Base-by-base conservation (phyloP, 108 stramenopile species). In the Discostella stelligeroides region DNA sequence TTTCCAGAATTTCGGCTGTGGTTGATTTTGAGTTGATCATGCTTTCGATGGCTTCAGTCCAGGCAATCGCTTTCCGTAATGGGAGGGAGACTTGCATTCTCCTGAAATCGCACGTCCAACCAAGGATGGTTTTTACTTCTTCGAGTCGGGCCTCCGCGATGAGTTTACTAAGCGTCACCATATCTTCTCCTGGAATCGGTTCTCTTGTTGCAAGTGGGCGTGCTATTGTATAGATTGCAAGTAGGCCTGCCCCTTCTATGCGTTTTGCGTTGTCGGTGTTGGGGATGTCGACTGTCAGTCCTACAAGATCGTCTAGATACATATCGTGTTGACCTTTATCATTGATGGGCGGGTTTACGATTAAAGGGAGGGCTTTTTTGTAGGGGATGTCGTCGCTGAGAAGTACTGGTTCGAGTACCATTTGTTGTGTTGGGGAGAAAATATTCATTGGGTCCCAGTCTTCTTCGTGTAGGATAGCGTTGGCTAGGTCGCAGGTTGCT, bases 1-100 rank as follows among this genome's bases (percentile, higher is more conserved):
- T 25, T 41, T 61, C 60, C 17, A 61, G 39, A 18, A 42, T 20
- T 61, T 61, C 43, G 21, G 60, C 60, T 1, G 38, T 41, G 1
- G 60, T 34, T 8, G 24, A n/a, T n/a, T n/a, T n/a, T n/a, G n/a
- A n/a, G n/a, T n/a, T n/a, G n/a, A n/a, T n/a, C n/a, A n/a, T n/a
- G n/a, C n/a, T n/a, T n/a, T n/a, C n/a, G n/a, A n/a, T n/a, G n/a
- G n/a, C n/a, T n/a, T n/a, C n/a, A n/a, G n/a, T n/a, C n/a, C n/a
- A n/a, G n/a, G n/a, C n/a, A n/a, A n/a, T n/a, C n/a, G n/a, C n/a
- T n/a, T n/a, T n/a, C n/a, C n/a, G n/a, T n/a, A n/a, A n/a, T n/a
- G 55, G 55, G 30, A 56, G 55, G 8, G 55, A 56, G 0, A 56
- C 2, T 25, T 14, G 28, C 13, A 56, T 25, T n/a, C 30, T 25